These are phyloP conservation scores for Zasmidium citrigriseum DNA, from an alignment of 2,329 filamentous ascomycete genomes.

Conservation along the genomic window DNA sequence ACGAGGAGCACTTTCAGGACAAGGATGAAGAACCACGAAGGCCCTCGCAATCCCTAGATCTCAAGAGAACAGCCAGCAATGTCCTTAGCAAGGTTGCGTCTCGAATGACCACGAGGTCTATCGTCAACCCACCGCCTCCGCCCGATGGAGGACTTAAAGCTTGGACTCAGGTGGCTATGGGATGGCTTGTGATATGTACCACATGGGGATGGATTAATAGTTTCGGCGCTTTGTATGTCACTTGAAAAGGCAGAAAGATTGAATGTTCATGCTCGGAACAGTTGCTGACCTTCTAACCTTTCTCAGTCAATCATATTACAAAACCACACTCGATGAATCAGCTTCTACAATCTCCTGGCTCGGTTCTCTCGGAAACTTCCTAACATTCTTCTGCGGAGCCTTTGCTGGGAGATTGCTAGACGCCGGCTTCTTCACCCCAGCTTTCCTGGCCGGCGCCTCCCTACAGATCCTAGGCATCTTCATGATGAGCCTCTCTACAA, in stretches of 20 bases:
- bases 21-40: conserved; percentile 5
- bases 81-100: conserved; percentile 37
- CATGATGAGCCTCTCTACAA: conserved; percentile 43
- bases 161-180: conserved; percentile 38
- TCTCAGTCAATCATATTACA: conserved; percentile 46
- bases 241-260: not conserved
- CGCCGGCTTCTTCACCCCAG: conserved; percentile 42
- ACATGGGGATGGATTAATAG: conserved; percentile 37
- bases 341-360: conserved; percentile 55
- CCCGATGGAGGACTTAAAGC: conserved; percentile 46
- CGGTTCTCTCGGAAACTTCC: conserved; percentile 50
- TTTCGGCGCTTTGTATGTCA: conserved; percentile 51
- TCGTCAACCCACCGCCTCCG: conserved; percentile 39
- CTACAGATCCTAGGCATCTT: conserved; percentile 45
- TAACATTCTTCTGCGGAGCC: conserved; percentile 48
- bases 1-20: conserved; percentile 16
- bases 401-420: conserved; percentile 47
- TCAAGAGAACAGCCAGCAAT: conserved; percentile 30
- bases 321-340: conserved; percentile 31
- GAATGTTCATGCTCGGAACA: no score
- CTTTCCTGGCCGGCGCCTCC: conserved; percentile 39
- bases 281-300: no score
- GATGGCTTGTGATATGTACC: conserved; percentile 36
- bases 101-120: conserved; percentile 36
- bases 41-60: conserved; percentile 20